A percentile compares a stretch with the other conserved stretches of the same genome.
Evolutionary conservation across 805 yeast genomes (phyloP).

Genomic region (Candida berthetii): DNA sequence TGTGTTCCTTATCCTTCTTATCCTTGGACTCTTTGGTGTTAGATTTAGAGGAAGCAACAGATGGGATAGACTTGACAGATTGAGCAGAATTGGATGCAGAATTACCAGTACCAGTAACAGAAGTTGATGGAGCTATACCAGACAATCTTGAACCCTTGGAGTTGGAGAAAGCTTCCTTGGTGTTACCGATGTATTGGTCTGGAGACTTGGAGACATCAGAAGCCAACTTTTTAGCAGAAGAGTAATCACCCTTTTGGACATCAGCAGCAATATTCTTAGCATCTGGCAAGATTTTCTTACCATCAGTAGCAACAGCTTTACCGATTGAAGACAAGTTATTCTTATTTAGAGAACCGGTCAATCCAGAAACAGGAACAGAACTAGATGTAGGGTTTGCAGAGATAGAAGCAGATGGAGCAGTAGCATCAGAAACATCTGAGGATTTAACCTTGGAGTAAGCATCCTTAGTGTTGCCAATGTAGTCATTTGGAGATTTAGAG

Average conservation of each 20-base stretch:
- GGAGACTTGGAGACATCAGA: slow-evolving; percentile 3
- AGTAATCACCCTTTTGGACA: slow-evolving; percentile 14
- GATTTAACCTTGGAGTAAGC: not conserved
- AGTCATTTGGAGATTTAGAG: slow-evolving; percentile 3
- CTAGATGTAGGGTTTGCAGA: too few species aligned
- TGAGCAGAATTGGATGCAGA: too few species aligned
- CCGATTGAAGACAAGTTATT: not conserved
- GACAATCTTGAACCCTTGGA: too few species aligned
- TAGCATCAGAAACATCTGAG: too few species aligned
- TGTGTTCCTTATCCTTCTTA: too few species aligned
- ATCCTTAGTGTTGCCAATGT: slow-evolving; percentile 5
- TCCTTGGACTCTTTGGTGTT: not conserved
- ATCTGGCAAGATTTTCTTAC: slow-evolving; percentile 14
- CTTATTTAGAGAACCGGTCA: not conserved
- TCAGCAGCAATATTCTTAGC: slow-evolving; percentile 13
- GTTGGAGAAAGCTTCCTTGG: slow-evolving; percentile 2
- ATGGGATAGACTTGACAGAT: too few species aligned
- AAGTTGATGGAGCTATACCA: not conserved
- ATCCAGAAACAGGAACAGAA: not conserved
- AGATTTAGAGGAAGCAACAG: not conserved
- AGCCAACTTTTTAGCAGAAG: slow-evolving; percentile 12
- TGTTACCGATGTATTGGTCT: slow-evolving; percentile 4
- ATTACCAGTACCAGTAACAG: not conserved
- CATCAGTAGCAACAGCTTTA: slow-evolving; percentile 6
- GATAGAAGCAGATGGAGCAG: not conserved